Evolutionary conservation across 495 filamentous ascomycete genomes (phyloP).

Genomic region (Cladorrhinum samala): DNA sequence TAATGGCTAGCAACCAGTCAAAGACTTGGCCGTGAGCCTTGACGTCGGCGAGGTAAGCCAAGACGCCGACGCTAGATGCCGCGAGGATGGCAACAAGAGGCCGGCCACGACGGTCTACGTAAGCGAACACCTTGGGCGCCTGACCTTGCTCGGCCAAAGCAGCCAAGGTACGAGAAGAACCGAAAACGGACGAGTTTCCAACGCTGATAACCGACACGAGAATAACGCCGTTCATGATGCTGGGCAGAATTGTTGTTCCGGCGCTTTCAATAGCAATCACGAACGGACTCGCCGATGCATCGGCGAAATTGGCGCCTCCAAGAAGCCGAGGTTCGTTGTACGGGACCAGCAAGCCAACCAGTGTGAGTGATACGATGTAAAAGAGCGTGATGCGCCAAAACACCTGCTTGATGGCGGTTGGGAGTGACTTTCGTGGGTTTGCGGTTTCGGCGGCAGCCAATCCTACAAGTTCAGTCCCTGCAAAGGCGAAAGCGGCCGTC

Average conservation of each 20-base stretch:
- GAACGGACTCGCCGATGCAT: conserved; percentile 76
- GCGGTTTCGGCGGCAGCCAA: conserved; percentile 83
- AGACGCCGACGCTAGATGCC: conserved; percentile 63
- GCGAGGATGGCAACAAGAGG: conserved; percentile 67
- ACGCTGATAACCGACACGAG: conserved; percentile 84
- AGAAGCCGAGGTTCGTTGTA: conserved; percentile 61
- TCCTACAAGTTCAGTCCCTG: conserved; percentile 88
- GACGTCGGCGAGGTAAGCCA: conserved; percentile 71
- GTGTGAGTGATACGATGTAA: conserved; percentile 68
- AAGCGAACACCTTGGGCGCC: conserved; percentile 68
- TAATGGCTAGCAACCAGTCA: conserved; percentile 85
- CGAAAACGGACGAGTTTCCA: conserved; percentile 83
- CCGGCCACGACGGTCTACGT: conserved; percentile 79
- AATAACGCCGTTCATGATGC: conserved; percentile 88
- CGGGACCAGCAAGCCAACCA: conserved; percentile 71
- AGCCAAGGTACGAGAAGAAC: conserved; percentile 79
- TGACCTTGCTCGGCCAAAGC: conserved; percentile 82
- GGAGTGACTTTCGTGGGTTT: conserved; percentile 81
- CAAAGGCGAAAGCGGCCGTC: conserved; percentile 86
- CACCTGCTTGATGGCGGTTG: conserved; percentile 85
- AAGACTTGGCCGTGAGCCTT: conserved; percentile 58
- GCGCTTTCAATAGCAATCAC: conserved; percentile 82
- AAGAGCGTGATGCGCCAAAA: conserved; percentile 93
- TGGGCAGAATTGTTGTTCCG: conserved; percentile 66
- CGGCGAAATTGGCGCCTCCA: conserved; percentile 43